Evolutionary conservation across 768 basidiomycete genomes (phyloP).

Genomic region (Leccinum fibrillosum): DNA sequence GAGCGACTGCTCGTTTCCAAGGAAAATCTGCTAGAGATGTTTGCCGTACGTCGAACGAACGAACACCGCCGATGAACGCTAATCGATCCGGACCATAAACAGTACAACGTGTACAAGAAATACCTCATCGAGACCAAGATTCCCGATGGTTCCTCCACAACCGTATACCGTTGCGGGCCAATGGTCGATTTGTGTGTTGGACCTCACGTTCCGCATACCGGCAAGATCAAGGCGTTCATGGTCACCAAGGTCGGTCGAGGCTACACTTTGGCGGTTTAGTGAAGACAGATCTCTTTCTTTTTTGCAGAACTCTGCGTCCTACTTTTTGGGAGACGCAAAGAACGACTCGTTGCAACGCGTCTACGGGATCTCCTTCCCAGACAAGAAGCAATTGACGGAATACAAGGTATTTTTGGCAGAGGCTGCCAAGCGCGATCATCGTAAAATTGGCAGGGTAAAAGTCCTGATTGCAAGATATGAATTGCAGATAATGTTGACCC

Average conservation of each 20-base stretch:
- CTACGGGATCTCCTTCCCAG: slow-evolving; percentile 98
- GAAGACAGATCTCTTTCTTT: background rate
- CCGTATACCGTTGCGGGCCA: slow-evolving; percentile 97
- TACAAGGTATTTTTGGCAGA: slow-evolving; percentile 96
- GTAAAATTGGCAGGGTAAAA: slow-evolving; percentile 84
- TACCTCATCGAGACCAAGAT: slow-evolving; percentile 95
- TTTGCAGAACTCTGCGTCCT: slow-evolving; percentile 88
- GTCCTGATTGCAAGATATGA: background rate
- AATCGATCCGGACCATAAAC: slow-evolving; percentile 5
- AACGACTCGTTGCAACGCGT: slow-evolving; percentile 96
- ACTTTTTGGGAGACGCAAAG: slow-evolving; percentile 91
- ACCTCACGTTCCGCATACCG: slow-evolving; percentile 97
- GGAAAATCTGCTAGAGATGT: slow-evolving; percentile 96
- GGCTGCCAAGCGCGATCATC: slow-evolving; percentile 96
- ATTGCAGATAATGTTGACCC: background rate
- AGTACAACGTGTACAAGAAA: slow-evolving; percentile 99
- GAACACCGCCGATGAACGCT: background rate
- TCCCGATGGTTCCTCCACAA: slow-evolving; percentile 93
- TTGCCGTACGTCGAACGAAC: slow-evolving; percentile 56
- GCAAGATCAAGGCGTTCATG: slow-evolving; percentile 96
- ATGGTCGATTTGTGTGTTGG: slow-evolving; percentile 98
- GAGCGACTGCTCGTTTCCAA: slow-evolving; percentile 92
- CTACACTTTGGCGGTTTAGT: background rate
- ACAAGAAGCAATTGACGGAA: slow-evolving; percentile 90
- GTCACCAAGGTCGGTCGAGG: slow-evolving; percentile 73